phyloP scores from a whole-genome alignment of 1,139 yeast genomes.

The Geotrichum reessii region DNA sequence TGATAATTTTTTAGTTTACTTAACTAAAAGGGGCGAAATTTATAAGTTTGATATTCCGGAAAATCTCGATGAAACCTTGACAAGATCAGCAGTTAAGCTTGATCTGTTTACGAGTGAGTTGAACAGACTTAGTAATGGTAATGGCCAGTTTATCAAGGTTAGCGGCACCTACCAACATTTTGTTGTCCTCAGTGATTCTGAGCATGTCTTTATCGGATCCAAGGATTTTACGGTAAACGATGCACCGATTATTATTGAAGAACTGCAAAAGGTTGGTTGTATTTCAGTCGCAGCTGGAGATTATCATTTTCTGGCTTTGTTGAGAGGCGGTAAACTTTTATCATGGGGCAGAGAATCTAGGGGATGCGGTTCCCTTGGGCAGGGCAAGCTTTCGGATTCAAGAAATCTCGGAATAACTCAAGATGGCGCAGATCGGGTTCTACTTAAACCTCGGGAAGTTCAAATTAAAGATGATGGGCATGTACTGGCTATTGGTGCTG shows the following conservation, averaged over 20 bases:
- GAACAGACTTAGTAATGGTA: background rate
- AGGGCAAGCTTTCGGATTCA: conserved; percentile 43
- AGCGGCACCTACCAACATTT: conserved; percentile 48
- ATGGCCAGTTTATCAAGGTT: conserved; percentile 40
- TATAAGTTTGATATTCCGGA: conserved; percentile 39
- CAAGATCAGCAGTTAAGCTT: conserved; percentile 9
- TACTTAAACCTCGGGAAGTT: conserved; percentile 44
- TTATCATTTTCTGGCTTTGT: conserved; percentile 62
- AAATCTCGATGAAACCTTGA: conserved; percentile 11
- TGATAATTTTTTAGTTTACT: conserved; percentile 47
- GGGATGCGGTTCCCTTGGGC: conserved; percentile 64
- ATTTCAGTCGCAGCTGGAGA: conserved; percentile 65
- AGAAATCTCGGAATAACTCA: conserved; percentile 25
- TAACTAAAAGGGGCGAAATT: conserved; percentile 45
- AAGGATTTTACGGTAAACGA: conserved; percentile 19
- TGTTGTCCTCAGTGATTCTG: conserved; percentile 51
- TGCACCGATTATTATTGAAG: conserved; percentile 37
- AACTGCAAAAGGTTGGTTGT: conserved; percentile 49
- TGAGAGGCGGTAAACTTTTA: conserved; percentile 52
- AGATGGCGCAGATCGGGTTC: conserved; percentile 34
- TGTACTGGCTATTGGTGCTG: conserved; percentile 53
- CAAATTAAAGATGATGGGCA: conserved; percentile 36
- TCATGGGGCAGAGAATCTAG: conserved; percentile 68
- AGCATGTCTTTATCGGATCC: conserved; percentile 45
- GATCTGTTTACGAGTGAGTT: conserved; percentile 1